A percentile compares a stretch with the other conserved stretches of the same genome.
These are phyloP conservation scores for Stagonosporopsis cucurbitacearum DNA, from an alignment of 2,329 filamentous ascomycete genomes.

Conservation along the genomic window DNA sequence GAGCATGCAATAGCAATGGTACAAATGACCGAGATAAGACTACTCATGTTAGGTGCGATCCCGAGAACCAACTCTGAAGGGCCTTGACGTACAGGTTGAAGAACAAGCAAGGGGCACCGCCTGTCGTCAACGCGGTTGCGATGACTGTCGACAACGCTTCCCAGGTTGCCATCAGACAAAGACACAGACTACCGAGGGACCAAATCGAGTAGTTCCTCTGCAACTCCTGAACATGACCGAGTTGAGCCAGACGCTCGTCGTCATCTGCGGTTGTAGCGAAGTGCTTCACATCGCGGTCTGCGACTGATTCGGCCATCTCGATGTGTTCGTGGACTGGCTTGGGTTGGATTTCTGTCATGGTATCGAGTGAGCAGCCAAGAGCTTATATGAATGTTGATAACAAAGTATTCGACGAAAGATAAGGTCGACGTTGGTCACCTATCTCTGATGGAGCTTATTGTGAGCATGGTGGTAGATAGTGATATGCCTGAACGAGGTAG, in stretches of 20 bases:
- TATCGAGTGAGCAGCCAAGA: not conserved
- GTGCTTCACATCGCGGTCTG: constrained; percentile 17
- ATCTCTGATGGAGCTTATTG: constrained; percentile 2
- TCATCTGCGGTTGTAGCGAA: constrained; percentile 8
- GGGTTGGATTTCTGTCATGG: constrained; percentile 7
- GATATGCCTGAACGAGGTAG: constrained; percentile 1
- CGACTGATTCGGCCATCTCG: constrained; percentile 20
- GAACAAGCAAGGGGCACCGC: constrained; percentile 56
- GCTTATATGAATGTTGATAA: constrained; percentile 8
- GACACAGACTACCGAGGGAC: constrained; percentile 53
- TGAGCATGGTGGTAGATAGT: constrained; percentile 13
- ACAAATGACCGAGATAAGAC: constrained; percentile 53
- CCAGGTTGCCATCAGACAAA: constrained; percentile 61
- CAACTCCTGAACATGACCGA: constrained; percentile 36
- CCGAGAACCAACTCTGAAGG: not conserved
- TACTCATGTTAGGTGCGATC: constrained; percentile 22
- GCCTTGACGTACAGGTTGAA: constrained; percentile 50
- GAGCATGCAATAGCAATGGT: constrained; percentile 73
- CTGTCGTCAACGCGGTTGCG: constrained; percentile 53
- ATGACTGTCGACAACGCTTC: constrained; percentile 58
- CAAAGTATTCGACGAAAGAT: constrained; percentile 10
- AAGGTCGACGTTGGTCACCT: constrained; percentile 7
- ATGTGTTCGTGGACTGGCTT: constrained; percentile 11
- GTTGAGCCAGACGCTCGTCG: constrained; percentile 28
- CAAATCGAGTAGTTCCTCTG: constrained; percentile 52